These are phyloP conservation scores for Fusarium virguliforme DNA, from an alignment of 2,329 filamentous ascomycete species.

Conservation along the genomic window DNA sequence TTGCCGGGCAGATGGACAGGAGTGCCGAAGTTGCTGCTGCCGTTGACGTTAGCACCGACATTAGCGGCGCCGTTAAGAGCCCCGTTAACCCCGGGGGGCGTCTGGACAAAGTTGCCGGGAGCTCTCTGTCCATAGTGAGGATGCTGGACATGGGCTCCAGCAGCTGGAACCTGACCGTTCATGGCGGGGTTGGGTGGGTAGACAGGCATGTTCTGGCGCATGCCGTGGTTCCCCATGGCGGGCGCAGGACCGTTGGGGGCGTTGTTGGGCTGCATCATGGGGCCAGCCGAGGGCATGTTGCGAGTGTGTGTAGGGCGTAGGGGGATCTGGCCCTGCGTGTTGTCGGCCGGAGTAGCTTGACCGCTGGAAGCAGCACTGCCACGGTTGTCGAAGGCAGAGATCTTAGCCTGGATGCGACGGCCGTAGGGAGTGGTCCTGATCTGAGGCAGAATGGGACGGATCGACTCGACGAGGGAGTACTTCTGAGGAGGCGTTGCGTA, in stretches of 20 bases:
- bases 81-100: slow-evolving; percentile 45
- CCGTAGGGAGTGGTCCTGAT: slow-evolving; percentile 95
- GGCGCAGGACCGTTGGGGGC: slow-evolving; percentile 47
- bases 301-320: slow-evolving; percentile 64
- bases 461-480: slow-evolving; percentile 82
- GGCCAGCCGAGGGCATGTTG: slow-evolving; percentile 59
- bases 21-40: slow-evolving; percentile 9
- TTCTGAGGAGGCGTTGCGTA: slow-evolving; percentile 83
- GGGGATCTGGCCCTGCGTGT: slow-evolving; percentile 69
- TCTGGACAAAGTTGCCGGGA: slow-evolving; percentile 47
- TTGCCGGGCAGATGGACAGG: slow-evolving; percentile 28
- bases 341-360: slow-evolving; percentile 68
- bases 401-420: slow-evolving; percentile 92
- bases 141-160: slow-evolving; percentile 51
- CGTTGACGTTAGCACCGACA: slow-evolving; percentile 27
- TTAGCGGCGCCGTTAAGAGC: slow-evolving; percentile 48
- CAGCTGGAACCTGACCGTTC: slow-evolving; percentile 52
- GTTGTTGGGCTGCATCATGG: slow-evolving; percentile 56
- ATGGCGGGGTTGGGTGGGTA: slow-evolving; percentile 57
- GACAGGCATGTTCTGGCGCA: slow-evolving; percentile 55
- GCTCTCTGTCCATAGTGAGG: slow-evolving; percentile 52
- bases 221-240: slow-evolving; percentile 39
- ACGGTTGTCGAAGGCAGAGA: slow-evolving; percentile 73
- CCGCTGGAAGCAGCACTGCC: slow-evolving; percentile 63
- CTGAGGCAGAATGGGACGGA: slow-evolving; percentile 86